Conservation (phyloP, 345 rosid species). For the Litchi chinensis region DNA sequence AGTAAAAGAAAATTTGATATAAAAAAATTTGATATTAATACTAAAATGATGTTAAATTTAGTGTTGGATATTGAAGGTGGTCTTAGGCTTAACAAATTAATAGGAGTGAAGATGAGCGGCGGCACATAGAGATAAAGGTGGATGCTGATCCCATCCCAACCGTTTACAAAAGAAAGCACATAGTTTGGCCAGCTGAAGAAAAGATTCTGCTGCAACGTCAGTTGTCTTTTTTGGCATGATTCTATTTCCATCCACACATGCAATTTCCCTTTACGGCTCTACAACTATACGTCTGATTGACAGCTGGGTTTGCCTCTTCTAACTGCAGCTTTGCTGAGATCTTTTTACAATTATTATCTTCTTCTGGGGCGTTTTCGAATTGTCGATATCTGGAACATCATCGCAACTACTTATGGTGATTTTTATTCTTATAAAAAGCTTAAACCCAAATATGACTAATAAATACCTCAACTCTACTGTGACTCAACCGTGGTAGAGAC, state of each 20-base stretch:
- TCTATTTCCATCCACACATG: background rate
- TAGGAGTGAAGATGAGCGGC: too few relatives aligned
- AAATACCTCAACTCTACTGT: too few relatives aligned
- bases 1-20: too few relatives aligned
- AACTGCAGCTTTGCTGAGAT: background rate
- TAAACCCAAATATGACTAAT: too few relatives aligned
- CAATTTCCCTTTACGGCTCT: background rate
- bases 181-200: background rate
- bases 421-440: too few relatives aligned
- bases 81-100: too few relatives aligned
- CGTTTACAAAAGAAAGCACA: background rate
- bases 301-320: background rate
- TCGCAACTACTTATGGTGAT: background rate
- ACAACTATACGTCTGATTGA: background rate
- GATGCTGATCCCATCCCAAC: background rate
- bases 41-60: too few relatives aligned
- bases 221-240: background rate
- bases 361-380: background rate
- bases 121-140: too few relatives aligned
- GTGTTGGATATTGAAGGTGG: too few relatives aligned
- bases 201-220: background rate
- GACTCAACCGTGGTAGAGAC: too few relatives aligned
- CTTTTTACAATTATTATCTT: background rate
- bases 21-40: too few relatives aligned
- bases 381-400: background rate